Conservation (phyloP, 2,329 filamentous ascomycete species). For the Xylariaceae sp. region DNA sequence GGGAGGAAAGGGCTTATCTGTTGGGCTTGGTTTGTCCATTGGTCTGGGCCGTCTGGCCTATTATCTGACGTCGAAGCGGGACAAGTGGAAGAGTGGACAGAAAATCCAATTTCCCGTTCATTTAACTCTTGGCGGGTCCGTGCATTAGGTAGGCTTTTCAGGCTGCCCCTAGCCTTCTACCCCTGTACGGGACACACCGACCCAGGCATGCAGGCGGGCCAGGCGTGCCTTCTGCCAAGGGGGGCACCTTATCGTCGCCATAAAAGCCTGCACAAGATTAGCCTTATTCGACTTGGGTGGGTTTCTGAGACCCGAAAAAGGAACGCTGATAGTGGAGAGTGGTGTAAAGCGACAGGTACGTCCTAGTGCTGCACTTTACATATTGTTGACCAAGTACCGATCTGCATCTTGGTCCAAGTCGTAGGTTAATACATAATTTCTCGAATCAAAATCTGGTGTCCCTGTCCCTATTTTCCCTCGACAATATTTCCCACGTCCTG, state of each 20-base stretch:
- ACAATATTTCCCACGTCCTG: constrained; percentile 11
- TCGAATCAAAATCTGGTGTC: constrained; percentile 9
- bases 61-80: constrained; percentile 10
- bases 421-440: too few relatives aligned
- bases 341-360: neutral
- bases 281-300: neutral
- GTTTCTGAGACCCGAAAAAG: neutral
- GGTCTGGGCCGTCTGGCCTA: too few relatives aligned
- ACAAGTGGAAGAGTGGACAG: constrained; percentile 2
- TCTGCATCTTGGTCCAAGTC: constrained; percentile 9
- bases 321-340: too few relatives aligned
- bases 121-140: constrained; percentile 14
- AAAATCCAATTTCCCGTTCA: constrained; percentile 20
- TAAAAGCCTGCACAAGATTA: neutral
- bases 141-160: constrained; percentile 1
- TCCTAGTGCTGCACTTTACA: too few relatives aligned
- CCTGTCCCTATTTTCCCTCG: constrained; percentile 11
- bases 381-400: constrained; percentile 12
- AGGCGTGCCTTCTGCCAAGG: neutral
- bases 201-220: too few relatives aligned
- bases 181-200: too few relatives aligned
- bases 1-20: constrained; percentile 18
- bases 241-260: neutral
- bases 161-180: too few relatives aligned
- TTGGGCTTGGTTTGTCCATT: constrained; percentile 1